Percentiles rank a stretch among this genome's conserved stretches.
Conservation (phyloP, 2,329 filamentous ascomycete genomes). For the Lachnellula willkommii region DNA sequence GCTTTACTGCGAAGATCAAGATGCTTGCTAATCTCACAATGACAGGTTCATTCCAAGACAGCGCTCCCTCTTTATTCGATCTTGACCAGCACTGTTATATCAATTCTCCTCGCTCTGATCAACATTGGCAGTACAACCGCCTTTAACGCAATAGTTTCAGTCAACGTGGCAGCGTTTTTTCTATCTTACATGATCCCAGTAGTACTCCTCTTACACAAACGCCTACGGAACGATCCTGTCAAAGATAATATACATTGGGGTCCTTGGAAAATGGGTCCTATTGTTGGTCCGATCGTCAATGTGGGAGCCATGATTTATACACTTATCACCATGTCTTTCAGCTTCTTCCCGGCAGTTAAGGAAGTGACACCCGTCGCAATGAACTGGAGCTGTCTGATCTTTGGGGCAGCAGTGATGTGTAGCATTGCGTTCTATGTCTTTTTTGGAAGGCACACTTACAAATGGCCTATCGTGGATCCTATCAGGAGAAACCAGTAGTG, state of each 20-base stretch:
- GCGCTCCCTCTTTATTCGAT: conserved; percentile 21
- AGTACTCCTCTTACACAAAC: conserved; percentile 37
- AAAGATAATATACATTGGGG: conserved; percentile 20
- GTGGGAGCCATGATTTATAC: conserved; percentile 11
- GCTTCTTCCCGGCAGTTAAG: conserved; percentile 29
- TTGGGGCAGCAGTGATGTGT: conserved; percentile 38
- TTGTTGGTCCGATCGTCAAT: conserved; percentile 20
- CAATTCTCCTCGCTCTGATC: conserved; percentile 34
- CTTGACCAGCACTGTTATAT: conserved; percentile 30
- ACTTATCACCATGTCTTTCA: conserved; percentile 46
- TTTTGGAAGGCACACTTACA: conserved; percentile 39
- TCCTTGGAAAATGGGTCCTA: conserved; percentile 18
- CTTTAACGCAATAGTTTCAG: conserved; percentile 42
- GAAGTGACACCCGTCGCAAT: conserved; percentile 32
- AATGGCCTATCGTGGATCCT: conserved; percentile 37
- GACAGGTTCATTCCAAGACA: conserved; percentile 18
- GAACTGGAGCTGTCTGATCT: conserved; percentile 46
- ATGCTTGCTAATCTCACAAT: too few relatives aligned
- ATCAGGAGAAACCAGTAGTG: conserved; percentile 13
- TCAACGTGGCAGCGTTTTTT: conserved; percentile 40
- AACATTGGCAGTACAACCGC: conserved; percentile 38
- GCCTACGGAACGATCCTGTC: conserved; percentile 28
- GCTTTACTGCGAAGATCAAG: too few relatives aligned
- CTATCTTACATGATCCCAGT: conserved; percentile 39
- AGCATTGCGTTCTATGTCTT: conserved; percentile 43